phyloP scores from a whole-genome alignment of 108 stramenopile genomes.

The Tribonema minus region DNA sequence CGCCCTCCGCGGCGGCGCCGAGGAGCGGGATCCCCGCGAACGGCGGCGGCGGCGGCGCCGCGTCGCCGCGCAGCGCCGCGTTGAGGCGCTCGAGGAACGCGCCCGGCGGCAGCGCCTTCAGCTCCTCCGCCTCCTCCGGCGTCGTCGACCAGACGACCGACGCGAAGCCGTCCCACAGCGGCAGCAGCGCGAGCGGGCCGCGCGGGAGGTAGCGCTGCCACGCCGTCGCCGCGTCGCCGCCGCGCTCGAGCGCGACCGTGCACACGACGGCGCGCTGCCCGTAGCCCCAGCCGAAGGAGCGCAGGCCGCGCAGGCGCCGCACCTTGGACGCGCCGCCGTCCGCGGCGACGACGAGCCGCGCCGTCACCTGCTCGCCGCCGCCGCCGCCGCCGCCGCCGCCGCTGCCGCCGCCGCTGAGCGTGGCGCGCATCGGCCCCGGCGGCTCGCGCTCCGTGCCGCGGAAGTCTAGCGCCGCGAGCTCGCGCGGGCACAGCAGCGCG shows the following conservation, averaged over 20 bases:
- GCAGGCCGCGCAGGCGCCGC: conserved; percentile 15
- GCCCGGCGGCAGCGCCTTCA: too few species aligned
- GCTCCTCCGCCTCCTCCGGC: conserved; percentile 20
- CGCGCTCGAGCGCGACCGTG: conserved; percentile 13
- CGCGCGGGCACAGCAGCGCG: too few species aligned
- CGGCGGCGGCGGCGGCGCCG: too few species aligned
- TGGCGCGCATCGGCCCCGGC: too few species aligned
- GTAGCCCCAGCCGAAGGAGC: conserved; percentile 42
- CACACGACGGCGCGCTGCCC: conserved; percentile 50
- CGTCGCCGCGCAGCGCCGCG: too few species aligned
- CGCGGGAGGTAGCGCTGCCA: conserved; percentile 54
- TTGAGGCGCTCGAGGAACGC: too few species aligned
- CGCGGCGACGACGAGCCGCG: conserved; percentile 32
- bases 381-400: background rate
- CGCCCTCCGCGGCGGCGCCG: too few species aligned
- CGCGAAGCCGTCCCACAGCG: conserved; percentile 34
- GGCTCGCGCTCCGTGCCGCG: too few species aligned
- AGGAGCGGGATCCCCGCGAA: too few species aligned
- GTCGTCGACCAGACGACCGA: conserved; percentile 50
- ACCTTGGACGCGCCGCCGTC: conserved; percentile 30
- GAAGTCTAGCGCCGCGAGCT: too few species aligned
- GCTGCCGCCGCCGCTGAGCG: too few species aligned
- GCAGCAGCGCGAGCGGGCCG: conserved; percentile 55
- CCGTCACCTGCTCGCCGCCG: conserved; percentile 3
- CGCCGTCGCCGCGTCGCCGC: conserved; percentile 17